phyloP scores from a whole-genome alignment of 2,329 filamentous ascomycete species.

The Elsinoe batatas region DNA sequence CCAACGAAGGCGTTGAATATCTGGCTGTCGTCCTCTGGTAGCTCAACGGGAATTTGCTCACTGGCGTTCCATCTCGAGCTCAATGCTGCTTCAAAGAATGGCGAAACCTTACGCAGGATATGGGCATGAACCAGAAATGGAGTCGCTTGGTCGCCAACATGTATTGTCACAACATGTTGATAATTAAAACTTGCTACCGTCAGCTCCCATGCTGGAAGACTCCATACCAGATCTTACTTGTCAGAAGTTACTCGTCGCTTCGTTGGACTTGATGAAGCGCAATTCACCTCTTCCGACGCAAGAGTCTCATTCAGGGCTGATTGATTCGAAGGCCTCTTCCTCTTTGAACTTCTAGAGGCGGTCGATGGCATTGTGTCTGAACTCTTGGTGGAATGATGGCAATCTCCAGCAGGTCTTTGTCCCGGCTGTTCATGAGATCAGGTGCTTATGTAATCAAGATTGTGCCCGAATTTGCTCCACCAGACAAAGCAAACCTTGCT shows the following conservation, averaged over 20 bases:
- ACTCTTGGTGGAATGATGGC: neutral
- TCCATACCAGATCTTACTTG: neutral
- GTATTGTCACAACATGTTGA: neutral
- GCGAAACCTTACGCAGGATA: neutral
- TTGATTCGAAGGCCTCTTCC: neutral
- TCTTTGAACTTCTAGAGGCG: neutral
- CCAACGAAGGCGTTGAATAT: constrained; percentile 7
- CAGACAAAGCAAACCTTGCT: too few relatives aligned
- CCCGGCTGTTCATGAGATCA: neutral
- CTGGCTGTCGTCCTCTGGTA: constrained; percentile 7
- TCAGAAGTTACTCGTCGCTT: neutral
- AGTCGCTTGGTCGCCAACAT: neutral
- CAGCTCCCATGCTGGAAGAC: neutral
- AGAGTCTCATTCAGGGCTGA: neutral
- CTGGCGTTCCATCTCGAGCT: constrained; percentile 1
- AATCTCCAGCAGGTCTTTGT: neutral
- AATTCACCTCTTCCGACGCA: neutral
- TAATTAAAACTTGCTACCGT: neutral
- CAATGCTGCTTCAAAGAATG: neutral
- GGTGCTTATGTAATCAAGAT: neutral
- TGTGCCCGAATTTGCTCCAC: neutral
- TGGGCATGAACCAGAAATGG: neutral
- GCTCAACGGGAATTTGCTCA: neutral
- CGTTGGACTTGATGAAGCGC: neutral
- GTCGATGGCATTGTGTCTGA: neutral